Percentiles rank a stretch among this genome's conserved stretches.
phyloP scores from a whole-genome alignment of 805 yeast genomes.

The Yamadazyma sp. region DNA sequence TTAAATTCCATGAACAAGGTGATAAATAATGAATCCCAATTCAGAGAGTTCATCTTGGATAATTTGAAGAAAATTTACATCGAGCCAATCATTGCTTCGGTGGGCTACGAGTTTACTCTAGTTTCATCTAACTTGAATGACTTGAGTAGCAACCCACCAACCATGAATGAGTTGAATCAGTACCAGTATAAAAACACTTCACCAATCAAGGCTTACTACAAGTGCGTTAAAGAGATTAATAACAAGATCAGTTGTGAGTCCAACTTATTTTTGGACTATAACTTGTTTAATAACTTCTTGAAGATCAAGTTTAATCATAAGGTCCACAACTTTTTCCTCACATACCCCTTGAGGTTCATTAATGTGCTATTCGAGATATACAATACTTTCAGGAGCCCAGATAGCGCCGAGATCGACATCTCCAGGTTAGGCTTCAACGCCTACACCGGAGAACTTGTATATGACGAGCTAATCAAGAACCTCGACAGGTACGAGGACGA shows the following conservation, averaged over 20 bases:
- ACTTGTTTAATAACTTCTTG: slow-evolving; percentile 17
- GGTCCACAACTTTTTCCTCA: slow-evolving; percentile 14
- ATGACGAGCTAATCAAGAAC: slow-evolving; percentile 21
- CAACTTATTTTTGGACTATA: slow-evolving; percentile 18
- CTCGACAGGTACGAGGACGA: slow-evolving; percentile 19
- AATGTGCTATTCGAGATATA: slow-evolving; percentile 16
- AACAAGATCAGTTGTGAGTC: slow-evolving; percentile 17
- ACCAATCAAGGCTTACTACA: slow-evolving; percentile 26
- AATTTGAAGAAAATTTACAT: slow-evolving; percentile 36
- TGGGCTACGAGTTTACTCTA: slow-evolving; percentile 28
- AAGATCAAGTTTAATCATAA: slow-evolving; percentile 18
- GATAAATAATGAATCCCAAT: slow-evolving; percentile 32
- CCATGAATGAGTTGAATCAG: slow-evolving; percentile 10
- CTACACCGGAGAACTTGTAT: slow-evolving; percentile 19
- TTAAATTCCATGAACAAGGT: slow-evolving; percentile 22
- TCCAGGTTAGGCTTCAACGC: slow-evolving; percentile 11
- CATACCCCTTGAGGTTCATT: slow-evolving; percentile 18
- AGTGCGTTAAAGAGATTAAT: slow-evolving; percentile 18
- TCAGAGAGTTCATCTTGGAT: slow-evolving; percentile 33
- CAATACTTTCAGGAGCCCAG: slow-evolving; percentile 6
- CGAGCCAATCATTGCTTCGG: slow-evolving; percentile 40
- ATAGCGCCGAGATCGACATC: slow-evolving; percentile 2
- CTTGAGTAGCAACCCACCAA: slow-evolving; percentile 16
- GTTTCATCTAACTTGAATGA: slow-evolving; percentile 34
- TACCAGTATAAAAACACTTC: slow-evolving; percentile 18